Percentiles rank a stretch among this genome's conserved stretches.
phyloP scores from a whole-genome alignment of 1,139 yeast genomes.

The Yamadazyma spencermartinsiae region DNA sequence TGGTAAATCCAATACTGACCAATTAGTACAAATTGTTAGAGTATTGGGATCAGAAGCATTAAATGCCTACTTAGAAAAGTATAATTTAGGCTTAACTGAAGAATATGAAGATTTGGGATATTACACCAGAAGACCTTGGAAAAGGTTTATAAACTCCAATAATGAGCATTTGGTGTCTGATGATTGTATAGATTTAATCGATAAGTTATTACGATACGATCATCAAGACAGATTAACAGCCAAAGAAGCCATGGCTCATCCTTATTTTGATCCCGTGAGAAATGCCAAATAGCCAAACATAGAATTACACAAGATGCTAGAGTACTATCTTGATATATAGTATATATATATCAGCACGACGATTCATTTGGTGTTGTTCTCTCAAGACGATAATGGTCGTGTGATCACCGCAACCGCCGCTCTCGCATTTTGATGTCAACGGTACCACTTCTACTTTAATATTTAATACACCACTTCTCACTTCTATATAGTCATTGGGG shows the following conservation, averaged over 20 bases:
- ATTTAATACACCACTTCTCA: neutral
- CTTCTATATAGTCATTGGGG: too few species aligned
- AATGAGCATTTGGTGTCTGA: slow-evolving; percentile 57
- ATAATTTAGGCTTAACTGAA: slow-evolving; percentile 71
- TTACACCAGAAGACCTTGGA: slow-evolving; percentile 75
- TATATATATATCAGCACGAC: too few species aligned
- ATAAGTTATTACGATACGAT: slow-evolving; percentile 65
- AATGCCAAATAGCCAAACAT: neutral
- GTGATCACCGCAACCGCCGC: too few species aligned
- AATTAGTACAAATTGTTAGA: slow-evolving; percentile 89
- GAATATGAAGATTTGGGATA: slow-evolving; percentile 85
- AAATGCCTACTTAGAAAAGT: slow-evolving; percentile 69
- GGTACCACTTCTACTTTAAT: too few species aligned
- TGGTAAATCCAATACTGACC: slow-evolving; percentile 95
- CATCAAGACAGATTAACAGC: slow-evolving; percentile 78
- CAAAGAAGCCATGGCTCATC: slow-evolving; percentile 79
- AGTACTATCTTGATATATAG: too few species aligned
- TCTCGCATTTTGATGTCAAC: too few species aligned
- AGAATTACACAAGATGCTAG: too few species aligned
- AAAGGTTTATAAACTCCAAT: slow-evolving; percentile 51
- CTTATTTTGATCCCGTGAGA: slow-evolving; percentile 52
- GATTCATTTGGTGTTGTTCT: too few species aligned
- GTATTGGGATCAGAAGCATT: slow-evolving; percentile 91
- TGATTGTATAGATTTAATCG: slow-evolving; percentile 67
- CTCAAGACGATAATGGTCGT: too few species aligned